A percentile compares a stretch with the other conserved stretches of the same genome.
Conservation (phyloP, 495 filamentous ascomycete genomes). For the Hypoxylon subgilvum region DNA sequence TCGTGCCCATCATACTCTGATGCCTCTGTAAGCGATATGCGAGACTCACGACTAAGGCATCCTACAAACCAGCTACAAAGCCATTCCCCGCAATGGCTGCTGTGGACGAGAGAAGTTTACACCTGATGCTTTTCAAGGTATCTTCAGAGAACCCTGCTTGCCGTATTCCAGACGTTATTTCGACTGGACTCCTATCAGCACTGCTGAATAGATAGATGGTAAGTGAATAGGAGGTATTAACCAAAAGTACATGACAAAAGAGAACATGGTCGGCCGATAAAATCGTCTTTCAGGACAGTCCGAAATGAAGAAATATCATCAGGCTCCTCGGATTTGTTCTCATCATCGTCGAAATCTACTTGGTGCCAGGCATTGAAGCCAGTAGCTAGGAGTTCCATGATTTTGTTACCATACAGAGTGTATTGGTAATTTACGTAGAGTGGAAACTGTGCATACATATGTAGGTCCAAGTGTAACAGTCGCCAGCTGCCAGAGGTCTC, state of each 20-base stretch:
- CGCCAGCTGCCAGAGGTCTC: too few relatives aligned
- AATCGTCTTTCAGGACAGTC: slow-evolving; percentile 42
- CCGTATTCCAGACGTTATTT: slow-evolving; percentile 33
- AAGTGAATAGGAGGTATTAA: slow-evolving; percentile 30
- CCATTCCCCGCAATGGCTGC: slow-evolving; percentile 46
- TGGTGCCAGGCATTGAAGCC: slow-evolving; percentile 61
- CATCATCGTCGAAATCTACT: slow-evolving; percentile 41
- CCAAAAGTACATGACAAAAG: slow-evolving; percentile 49
- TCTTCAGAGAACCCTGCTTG: slow-evolving; percentile 34
- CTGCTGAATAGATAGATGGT: neutral
- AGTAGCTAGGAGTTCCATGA: slow-evolving; percentile 56
- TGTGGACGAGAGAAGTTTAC: slow-evolving; percentile 23
- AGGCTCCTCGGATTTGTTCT: slow-evolving; percentile 36
- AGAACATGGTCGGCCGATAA: slow-evolving; percentile 36
- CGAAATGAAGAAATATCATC: slow-evolving; percentile 50
- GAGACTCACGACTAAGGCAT: neutral
- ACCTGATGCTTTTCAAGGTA: slow-evolving; percentile 4
- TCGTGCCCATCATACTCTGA: slow-evolving; percentile 36
- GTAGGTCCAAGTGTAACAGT: neutral
- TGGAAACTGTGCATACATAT: neutral
- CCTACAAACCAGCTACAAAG: slow-evolving; percentile 32
- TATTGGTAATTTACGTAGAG: neutral
- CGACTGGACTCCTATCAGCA: slow-evolving; percentile 35
- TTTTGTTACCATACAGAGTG: neutral
- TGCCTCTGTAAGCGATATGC: slow-evolving; percentile 3